These are phyloP conservation scores for Chlorella sp. DNA, from an alignment of 139 green algal genomes.

Conservation along the genomic window DNA sequence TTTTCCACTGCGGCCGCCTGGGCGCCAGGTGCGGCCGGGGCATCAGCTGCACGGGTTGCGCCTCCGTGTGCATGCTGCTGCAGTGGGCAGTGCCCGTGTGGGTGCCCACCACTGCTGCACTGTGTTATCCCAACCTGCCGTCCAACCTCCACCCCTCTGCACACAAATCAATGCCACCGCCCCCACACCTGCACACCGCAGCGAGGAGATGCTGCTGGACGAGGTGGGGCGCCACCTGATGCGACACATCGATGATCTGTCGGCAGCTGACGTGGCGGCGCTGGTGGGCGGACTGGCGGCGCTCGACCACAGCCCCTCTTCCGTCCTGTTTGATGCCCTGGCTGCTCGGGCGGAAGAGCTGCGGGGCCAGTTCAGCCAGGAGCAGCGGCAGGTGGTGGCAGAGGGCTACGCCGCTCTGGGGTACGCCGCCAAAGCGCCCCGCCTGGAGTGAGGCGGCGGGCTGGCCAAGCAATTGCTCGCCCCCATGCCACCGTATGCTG, in stretches of 20 bases:
- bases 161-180: too few relatives aligned
- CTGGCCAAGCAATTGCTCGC: too few relatives aligned
- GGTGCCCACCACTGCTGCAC: too few relatives aligned
- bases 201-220: slow-evolving; percentile 35
- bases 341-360: background rate
- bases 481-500: background rate
- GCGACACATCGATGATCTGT: background rate
- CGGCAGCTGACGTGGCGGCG: background rate
- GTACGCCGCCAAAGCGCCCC: background rate
- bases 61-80: too few relatives aligned
- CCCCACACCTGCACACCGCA: background rate
- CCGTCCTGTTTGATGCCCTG: slow-evolving; percentile 12
- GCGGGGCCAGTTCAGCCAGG: background rate
- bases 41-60: too few relatives aligned
- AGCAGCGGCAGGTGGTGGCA: background rate
- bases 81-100: too few relatives aligned
- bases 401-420: background rate
- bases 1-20: background rate
- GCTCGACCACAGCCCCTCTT: slow-evolving; percentile 2
- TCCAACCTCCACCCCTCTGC: too few relatives aligned
- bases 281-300: background rate
- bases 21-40: background rate
- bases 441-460: background rate
- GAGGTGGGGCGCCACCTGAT: slow-evolving; percentile 18
- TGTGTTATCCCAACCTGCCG: too few relatives aligned